A percentile compares a stretch with the other conserved stretches of the same genome.
phyloP scores from a whole-genome alignment of 2,329 filamentous ascomycete genomes.

The Cladophialophora bantiana region DNA sequence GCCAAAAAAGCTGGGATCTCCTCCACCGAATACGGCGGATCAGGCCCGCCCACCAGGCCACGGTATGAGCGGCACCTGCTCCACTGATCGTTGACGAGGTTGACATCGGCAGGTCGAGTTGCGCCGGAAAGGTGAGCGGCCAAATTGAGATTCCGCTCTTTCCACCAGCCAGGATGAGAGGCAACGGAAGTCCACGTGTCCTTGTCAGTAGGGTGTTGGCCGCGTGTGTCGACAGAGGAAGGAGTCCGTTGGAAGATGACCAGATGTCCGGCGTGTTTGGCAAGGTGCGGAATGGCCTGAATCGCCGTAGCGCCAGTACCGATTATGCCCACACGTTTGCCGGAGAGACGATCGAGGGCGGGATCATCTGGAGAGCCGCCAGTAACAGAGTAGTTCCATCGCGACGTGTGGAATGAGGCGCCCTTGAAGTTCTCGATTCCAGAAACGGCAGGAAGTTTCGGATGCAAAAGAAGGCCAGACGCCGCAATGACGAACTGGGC shows the following conservation, averaged over 20 bases:
- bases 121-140: constrained; percentile 10
- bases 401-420: constrained; percentile 42
- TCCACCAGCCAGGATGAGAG: constrained; percentile 20
- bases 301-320: constrained; percentile 32
- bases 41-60: constrained; percentile 10
- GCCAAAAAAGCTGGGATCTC: constrained; percentile 27
- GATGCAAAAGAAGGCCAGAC: constrained; percentile 39
- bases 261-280: constrained; percentile 53
- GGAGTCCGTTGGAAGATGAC: constrained; percentile 47
- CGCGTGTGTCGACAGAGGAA: constrained; percentile 41
- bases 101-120: neutral
- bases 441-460: constrained; percentile 46
- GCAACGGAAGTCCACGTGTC: constrained; percentile 2
- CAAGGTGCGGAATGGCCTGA: constrained; percentile 29
- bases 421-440: constrained; percentile 42
- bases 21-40: constrained; percentile 2
- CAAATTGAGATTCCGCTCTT: constrained; percentile 17
- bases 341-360: constrained; percentile 47
- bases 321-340: constrained; percentile 31
- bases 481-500: constrained; percentile 18
- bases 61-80: neutral
- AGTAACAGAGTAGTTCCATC: constrained; percentile 36
- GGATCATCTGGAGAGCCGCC: constrained; percentile 39
- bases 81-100: constrained; percentile 20
- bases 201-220: constrained; percentile 12